Conservation (phyloP, 176 grass and related monocot species). For the Carex kokanica region DNA sequence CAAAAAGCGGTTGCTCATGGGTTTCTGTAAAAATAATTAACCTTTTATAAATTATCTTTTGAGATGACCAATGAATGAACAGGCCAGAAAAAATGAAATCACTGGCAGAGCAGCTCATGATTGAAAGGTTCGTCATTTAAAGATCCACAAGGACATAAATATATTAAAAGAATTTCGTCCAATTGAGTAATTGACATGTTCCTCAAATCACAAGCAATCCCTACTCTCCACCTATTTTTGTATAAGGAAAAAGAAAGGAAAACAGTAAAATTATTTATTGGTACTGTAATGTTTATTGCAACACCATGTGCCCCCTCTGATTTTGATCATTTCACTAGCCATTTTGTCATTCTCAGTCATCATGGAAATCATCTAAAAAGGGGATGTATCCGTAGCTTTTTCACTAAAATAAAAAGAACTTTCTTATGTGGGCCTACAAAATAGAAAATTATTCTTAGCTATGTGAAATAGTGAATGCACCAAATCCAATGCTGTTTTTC, state of each 20-base stretch:
- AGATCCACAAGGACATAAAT: neutral
- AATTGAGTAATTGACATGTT: constrained; percentile 12
- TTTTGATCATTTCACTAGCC: constrained; percentile 14
- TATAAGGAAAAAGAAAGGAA: neutral
- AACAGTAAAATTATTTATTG: neutral
- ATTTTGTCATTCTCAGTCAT: constrained; percentile 17
- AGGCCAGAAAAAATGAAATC: neutral
- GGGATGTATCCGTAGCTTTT: neutral
- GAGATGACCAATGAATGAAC: neutral
- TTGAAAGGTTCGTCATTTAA: neutral
- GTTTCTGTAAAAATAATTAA: neutral
- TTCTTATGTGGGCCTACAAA: neutral
- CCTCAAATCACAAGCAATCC: constrained; percentile 25
- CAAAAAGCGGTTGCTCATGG: neutral
- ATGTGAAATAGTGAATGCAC: neutral
- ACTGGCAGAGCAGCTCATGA: neutral
- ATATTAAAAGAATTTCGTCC: neutral
- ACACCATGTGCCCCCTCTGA: constrained; percentile 5
- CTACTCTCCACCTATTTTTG: constrained; percentile 7
- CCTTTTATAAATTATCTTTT: constrained; percentile 2
- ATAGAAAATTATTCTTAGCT: neutral
- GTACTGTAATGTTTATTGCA: neutral
- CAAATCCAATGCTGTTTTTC: neutral
- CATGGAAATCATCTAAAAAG: constrained; percentile 6
- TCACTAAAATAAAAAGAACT: neutral